Evolutionary conservation across 1,139 yeast genomes (phyloP).

Genomic region (Pichia sp.): DNA sequence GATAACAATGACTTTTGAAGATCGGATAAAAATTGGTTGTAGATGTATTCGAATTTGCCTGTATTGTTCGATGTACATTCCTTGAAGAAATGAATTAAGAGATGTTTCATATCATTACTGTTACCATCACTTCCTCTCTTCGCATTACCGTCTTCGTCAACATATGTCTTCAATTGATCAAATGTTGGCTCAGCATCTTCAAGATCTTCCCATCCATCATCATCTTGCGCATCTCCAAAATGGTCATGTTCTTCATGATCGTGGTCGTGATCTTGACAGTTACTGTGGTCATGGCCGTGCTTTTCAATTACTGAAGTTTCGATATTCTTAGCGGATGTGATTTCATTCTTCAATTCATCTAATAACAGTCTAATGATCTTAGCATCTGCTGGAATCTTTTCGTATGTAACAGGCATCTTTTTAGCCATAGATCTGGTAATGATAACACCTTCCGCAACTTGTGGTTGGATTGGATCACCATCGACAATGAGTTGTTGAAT

Average conservation of each 20-base stretch:
- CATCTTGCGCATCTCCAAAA: constrained; percentile 48
- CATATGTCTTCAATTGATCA: constrained; percentile 56
- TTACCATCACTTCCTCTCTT: constrained; percentile 22
- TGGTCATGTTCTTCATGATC: constrained; percentile 37
- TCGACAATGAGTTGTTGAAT: constrained; percentile 57
- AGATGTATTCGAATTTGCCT: constrained; percentile 54
- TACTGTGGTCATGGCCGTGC: constrained; percentile 26
- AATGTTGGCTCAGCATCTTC: constrained; percentile 61
- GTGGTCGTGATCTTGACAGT: too few species aligned
- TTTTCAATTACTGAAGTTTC: neutral
- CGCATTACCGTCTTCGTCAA: constrained; percentile 32
- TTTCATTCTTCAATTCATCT: constrained; percentile 66
- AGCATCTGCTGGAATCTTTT: constrained; percentile 64
- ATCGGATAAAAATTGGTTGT: constrained; percentile 45
- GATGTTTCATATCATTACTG: constrained; percentile 39
- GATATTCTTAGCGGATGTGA: constrained; percentile 31
- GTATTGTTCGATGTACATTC: constrained; percentile 55
- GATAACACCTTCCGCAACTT: constrained; percentile 51
- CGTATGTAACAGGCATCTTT: constrained; percentile 58
- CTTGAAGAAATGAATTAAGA: constrained; percentile 61
- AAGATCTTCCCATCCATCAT: constrained; percentile 82
- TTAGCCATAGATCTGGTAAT: constrained; percentile 84
- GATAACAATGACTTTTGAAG: constrained; percentile 57
- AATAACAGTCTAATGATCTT: constrained; percentile 73
- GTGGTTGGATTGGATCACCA: constrained; percentile 72